Base-by-base conservation (phyloP, 106 monocot genomes). In the Amphibolis antarctica region DNA sequence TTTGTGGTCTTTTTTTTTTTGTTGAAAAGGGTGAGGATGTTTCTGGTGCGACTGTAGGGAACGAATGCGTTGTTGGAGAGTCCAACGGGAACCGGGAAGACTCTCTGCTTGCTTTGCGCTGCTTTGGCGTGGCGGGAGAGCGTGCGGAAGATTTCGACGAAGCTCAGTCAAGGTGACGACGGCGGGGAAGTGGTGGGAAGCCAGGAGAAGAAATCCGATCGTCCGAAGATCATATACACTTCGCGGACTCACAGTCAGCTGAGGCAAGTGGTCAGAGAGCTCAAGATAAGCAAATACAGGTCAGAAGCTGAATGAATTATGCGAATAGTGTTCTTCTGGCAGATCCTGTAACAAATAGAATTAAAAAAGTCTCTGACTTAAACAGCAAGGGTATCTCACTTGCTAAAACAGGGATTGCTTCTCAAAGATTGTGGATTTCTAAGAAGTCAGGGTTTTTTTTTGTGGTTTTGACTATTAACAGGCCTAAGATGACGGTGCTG, bases 171-270 rank as follows among this genome's bases (percentile, higher is more conserved):
- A 36, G 17, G 9, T 29, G 25, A 57, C 14, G 57, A 57, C 15
- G 57, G 14, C 4, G 42, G n/a, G 19, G 10, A n/a, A 1, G 55
- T 12, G 24, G 25, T 19, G 78, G 83, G 57, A 82, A 85, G 58
- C 67, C 82, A 28, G 29, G 44, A 3, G 73, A 80, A 29, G 36
- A 27, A 61, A 63, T 53, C 58, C 65, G 63, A 44, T 79, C 82
- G 52, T 20, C 90, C 96, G 12, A 82, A 81, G 18, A 96, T 96
- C 50, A 71, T 96, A 36, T 96, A 96, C 56, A 75, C 90, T 48
- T 96, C 96, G 3, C 86, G 96, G 46, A 96, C 96, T 52, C 96
- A 96, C 44, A 86, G 96, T 67, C 96, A 96, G 68, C 75, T 96
- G 62, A 86, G 87, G 70, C 96, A 96, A 75, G 96, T 96, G 44